These are phyloP conservation scores for Myxozyma neglecta DNA, from an alignment of 805 yeast species.

Conservation along the genomic window DNA sequence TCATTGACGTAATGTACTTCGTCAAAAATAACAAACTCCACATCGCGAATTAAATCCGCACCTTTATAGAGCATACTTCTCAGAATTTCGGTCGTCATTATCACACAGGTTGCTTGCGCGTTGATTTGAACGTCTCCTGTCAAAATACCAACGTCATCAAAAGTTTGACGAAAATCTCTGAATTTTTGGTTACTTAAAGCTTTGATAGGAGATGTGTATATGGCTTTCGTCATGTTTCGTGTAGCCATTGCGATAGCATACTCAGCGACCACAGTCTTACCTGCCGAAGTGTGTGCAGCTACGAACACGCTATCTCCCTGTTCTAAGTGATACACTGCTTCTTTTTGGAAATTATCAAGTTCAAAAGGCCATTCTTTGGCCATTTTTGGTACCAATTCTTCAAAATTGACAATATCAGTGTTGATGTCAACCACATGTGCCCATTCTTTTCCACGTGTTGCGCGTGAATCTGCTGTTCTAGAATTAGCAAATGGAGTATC, in stretches of 20 bases:
- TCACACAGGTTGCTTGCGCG: conserved; percentile 92
- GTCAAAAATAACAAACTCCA: conserved; percentile 95
- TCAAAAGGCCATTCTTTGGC: conserved; percentile 95
- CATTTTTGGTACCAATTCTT: conserved; percentile 86
- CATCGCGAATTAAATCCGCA: conserved; percentile 93
- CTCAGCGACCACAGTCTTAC: conserved; percentile 97
- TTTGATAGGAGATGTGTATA: conserved; percentile 93
- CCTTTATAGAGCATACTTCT: conserved; percentile 95
- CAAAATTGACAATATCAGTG: conserved; percentile 78
- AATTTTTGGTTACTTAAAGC: conserved; percentile 89
- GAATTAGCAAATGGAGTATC: conserved; percentile 12
- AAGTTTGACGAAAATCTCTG: conserved; percentile 78
- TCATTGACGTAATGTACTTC: conserved; percentile 98
- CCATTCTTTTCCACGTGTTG: conserved; percentile 61
- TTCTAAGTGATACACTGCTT: conserved; percentile 93
- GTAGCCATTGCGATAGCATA: conserved; percentile 97
- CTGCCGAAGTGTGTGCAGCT: conserved; percentile 98
- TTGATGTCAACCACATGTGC: conserved; percentile 92
- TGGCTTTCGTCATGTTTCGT: conserved; percentile 93
- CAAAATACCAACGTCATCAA: conserved; percentile 86
- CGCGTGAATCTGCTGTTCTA: background rate
- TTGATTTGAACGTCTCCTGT: conserved; percentile 98
- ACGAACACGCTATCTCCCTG: conserved; percentile 98
- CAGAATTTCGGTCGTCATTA: conserved; percentile 96
- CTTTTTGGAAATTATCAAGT: conserved; percentile 92